Evolutionary conservation across 495 filamentous ascomycete genomes (phyloP).

Genomic region (Daldinia caldariorum): DNA sequence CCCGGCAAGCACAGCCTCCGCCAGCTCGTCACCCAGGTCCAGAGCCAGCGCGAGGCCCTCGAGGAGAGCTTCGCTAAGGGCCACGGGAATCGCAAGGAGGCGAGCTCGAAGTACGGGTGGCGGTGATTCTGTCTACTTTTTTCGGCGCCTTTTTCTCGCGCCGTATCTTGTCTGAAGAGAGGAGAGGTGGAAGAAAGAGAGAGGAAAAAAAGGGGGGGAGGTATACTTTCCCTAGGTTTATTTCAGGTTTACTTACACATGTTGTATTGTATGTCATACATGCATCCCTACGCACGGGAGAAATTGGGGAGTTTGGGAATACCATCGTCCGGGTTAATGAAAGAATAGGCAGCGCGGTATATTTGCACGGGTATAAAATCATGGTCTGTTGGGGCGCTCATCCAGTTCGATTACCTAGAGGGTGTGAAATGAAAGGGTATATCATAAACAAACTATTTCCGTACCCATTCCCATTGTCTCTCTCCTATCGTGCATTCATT

Average conservation of each 20-base stretch:
- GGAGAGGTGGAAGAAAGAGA: background rate
- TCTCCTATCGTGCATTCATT: background rate
- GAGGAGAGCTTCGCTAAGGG: slow-evolving; percentile 88
- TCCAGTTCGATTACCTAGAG: background rate
- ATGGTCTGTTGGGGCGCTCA: background rate
- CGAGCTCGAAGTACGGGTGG: slow-evolving; percentile 86
- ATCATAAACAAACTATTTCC: background rate
- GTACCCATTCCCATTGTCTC: background rate
- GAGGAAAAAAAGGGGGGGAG: background rate
- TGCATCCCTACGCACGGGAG: background rate
- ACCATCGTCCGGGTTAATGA: too few relatives aligned
- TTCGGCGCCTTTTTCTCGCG: too few relatives aligned
- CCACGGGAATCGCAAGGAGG: slow-evolving; percentile 77
- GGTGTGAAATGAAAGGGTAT: background rate
- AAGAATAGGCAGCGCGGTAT: too few relatives aligned
- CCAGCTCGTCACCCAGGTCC: slow-evolving; percentile 84
- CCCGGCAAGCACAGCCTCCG: slow-evolving; percentile 82
- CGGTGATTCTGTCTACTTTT: slow-evolving; percentile 46
- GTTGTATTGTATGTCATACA: background rate
- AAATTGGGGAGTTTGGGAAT: too few relatives aligned
- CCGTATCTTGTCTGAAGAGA: too few relatives aligned
- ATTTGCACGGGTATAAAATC: background rate
- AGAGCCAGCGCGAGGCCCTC: slow-evolving; percentile 80
- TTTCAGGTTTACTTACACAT: background rate
- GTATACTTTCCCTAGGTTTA: background rate